Evolutionary conservation across 805 yeast species (phyloP), one percentile per base, ranked within the genome.

Genomic region (Myxozyma mucilagina): DNA sequence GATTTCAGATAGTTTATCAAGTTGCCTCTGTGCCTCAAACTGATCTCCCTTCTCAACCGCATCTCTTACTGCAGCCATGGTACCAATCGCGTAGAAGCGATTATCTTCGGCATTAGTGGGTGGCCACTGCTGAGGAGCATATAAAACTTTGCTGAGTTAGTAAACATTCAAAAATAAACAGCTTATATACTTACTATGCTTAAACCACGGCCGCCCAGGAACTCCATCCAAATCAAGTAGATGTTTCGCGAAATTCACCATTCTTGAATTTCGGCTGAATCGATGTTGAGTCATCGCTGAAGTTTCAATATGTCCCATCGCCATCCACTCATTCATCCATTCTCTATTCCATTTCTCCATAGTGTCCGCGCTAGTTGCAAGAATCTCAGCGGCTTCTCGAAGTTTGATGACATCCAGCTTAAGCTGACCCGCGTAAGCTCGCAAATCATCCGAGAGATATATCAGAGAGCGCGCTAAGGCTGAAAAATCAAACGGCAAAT

Each of bases 61-160:
- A 70, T 91, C 96, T 63, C 96, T 79, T 1, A 91, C 80, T 4
- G 82, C 81, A 0, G 97, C 97, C 70, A 88, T 90, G 1, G 88
- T 79, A 20, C 63, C 63, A 13, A 60, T 16, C 4, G 61, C 61
- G 73, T 24, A 34, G 16, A 44, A 45, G 14, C 24, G 24, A 14
- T 32, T 29, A 16, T 39, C 24, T 13, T 74, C 73, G 1, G 70
- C 70, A 11, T 57, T 72, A 10, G 78, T 78, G 0, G 90, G 90
- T 5, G 84, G 82, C 69, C 79, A 75, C 53, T 79, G 70, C 51
- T 88, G 84, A 6, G 88, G 87, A 0, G 97, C 97, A 72, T 84
- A 84, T 4, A 64, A 42, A 16, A 47, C 63, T 55, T 16, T n/a
- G 6, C 41, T 38, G 4, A 3, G n/a, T 13, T n/a, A 38, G 13